Percentiles rank a stretch among this genome's conserved stretches.
phyloP scores from a whole-genome alignment of 345 rosid genomes.

The Aquilaria yunnanensis region DNA sequence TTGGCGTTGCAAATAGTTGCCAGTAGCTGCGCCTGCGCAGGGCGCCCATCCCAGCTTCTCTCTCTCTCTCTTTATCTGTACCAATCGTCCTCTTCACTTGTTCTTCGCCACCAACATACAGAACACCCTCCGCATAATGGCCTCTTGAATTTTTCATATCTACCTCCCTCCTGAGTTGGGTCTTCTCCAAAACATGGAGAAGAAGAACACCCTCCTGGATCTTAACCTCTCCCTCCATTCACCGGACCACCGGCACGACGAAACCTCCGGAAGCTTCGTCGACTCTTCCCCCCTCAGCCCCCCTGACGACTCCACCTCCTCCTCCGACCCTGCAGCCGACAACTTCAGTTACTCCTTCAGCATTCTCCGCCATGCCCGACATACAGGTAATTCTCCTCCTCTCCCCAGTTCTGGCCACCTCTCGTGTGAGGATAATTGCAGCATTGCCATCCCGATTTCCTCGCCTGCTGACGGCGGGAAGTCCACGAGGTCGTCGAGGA shows the following conservation, averaged over 20 bases:
- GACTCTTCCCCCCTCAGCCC: constrained; percentile 30
- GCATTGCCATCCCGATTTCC: constrained; percentile 37
- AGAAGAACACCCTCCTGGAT: constrained; percentile 29
- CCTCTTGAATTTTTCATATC: background rate
- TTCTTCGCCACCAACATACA: background rate
- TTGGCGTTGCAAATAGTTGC: too few species aligned
- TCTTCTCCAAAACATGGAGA: background rate
- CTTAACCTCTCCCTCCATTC: constrained; percentile 29
- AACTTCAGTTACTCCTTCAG: constrained; percentile 23
- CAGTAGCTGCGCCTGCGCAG: too few species aligned
- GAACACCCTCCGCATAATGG: background rate
- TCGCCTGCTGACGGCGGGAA: constrained; percentile 19
- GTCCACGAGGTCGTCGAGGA: constrained; percentile 7
- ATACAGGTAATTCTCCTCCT: background rate
- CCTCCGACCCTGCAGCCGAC: constrained; percentile 16
- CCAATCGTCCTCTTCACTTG: background rate
- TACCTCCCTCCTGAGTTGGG: too few species aligned
- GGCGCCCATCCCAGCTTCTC: too few species aligned
- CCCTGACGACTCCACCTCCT: constrained; percentile 31
- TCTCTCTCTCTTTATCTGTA: too few species aligned
- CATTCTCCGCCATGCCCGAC: constrained; percentile 12
- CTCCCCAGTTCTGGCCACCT: background rate
- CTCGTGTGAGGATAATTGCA: constrained; percentile 3
- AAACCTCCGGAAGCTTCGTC: constrained; percentile 29
- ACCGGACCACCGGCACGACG: constrained; percentile 15